These are phyloP conservation scores for Alopecurus myosuroides DNA, from an alignment of 176 grass and related monocot species.

Conservation along the genomic window DNA sequence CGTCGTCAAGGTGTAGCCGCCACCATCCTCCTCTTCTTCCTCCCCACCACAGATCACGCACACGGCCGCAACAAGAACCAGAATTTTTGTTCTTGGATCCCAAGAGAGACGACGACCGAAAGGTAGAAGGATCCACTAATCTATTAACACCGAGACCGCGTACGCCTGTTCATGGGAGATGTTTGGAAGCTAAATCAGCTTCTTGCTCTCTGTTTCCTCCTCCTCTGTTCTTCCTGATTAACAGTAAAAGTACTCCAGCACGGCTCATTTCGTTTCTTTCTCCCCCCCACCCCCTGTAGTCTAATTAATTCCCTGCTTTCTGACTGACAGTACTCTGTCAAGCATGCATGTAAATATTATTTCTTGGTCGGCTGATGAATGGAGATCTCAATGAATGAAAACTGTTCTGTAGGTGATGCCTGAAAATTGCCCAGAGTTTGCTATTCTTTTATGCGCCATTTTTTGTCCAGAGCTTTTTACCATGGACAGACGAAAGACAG, in stretches of 20 bases:
- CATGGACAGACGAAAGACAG: not conserved
- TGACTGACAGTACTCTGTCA: conserved; percentile 29
- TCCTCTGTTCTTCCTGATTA: conserved; percentile 31
- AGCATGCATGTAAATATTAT: conserved; percentile 50
- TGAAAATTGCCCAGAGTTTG: not conserved
- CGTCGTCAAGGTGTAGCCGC: conserved; percentile 41
- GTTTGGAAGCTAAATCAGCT: conserved; percentile 14
- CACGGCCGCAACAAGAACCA: not conserved
- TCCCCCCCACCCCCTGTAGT: not conserved
- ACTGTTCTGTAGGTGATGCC: not conserved
- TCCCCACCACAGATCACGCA: not conserved
- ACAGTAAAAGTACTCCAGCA: not conserved
- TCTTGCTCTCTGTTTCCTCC: conserved; percentile 14
- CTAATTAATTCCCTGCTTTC: conserved; percentile 5
- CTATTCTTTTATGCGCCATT: not conserved
- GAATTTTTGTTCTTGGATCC: not conserved
- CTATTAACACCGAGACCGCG: conserved; percentile 6
- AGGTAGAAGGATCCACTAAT: conserved; percentile 5
- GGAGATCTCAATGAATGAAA: not conserved
- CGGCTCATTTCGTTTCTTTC: not conserved
- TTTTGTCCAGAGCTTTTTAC: not conserved
- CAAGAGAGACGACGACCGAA: not conserved
- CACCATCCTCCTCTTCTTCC: not conserved
- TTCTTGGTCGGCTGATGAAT: conserved; percentile 23
- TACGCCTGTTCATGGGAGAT: not conserved